Evolutionary conservation across 306 rosid species (phyloP), one percentile per base, ranked within the genome.

Genomic region (Echinosophora koreensis): DNA sequence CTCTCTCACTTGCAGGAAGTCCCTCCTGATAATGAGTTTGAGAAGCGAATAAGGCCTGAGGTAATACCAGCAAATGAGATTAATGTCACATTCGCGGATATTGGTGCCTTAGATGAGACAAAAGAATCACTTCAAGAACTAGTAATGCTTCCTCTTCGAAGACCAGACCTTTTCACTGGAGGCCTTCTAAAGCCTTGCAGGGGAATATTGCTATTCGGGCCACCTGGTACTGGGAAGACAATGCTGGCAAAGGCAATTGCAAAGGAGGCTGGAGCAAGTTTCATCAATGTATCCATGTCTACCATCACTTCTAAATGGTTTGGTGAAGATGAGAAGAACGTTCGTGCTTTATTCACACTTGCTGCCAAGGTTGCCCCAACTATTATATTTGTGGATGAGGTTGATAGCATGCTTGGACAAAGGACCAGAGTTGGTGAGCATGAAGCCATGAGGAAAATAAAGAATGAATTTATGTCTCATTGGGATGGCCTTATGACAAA

Each of bases 351-450:
- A 69, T 96, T 96, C 88, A 87, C 98, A 28, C 77, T 96, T 68
- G 99, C 99, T 39, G 84, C 90, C 63, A 96, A 96, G 86, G 98
- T 96, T 68, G 92, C 98, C 51, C 99, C 98, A 1, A 92, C 99
- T 39, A 92, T 96, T 72, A 92, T 96, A 64, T 96, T 96, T 81
- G 98, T 96, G 1, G 99, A 96, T 71, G 99, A 96, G 87, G 98
- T 96, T 35, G 99, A 96, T 70, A 96, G 99, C 87, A 96, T 96
- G 99, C 99, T 95, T 17, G 99, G 99, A 39, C 98, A 96, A 83
- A 47, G 96, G 17, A 88, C 97, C 8, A 88, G 98, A 88, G 92
- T 87, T 3, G 99, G 99, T 76, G 98, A 96, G 87, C 99, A 96
- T 71, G 98, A 96, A 86, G 98, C 98, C 68, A 91, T 96, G 99